phyloP scores from a whole-genome alignment of 1,139 yeast species.

The Pneumocystis canis region DNA sequence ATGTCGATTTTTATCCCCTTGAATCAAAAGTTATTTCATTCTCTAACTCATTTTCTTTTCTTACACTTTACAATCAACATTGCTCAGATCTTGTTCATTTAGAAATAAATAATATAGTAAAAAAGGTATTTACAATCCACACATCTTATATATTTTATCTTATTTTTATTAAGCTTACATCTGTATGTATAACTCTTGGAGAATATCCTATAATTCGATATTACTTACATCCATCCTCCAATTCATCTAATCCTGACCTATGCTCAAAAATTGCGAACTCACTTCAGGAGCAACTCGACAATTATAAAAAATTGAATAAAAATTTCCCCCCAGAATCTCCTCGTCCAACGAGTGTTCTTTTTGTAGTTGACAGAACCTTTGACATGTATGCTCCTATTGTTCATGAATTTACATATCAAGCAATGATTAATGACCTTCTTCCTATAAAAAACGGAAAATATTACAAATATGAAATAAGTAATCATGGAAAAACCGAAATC shows the following conservation, averaged over 20 bases:
- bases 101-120: slow-evolving; percentile 46
- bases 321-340: slow-evolving; percentile 45
- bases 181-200: slow-evolving; percentile 62
- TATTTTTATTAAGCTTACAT: slow-evolving; percentile 30
- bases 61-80: slow-evolving; percentile 53
- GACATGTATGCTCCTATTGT: slow-evolving; percentile 73
- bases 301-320: slow-evolving; percentile 52
- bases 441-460: slow-evolving; percentile 33
- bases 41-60: slow-evolving; percentile 40
- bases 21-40: slow-evolving; percentile 36
- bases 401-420: slow-evolving; percentile 89
- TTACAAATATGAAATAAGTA: slow-evolving; percentile 49
- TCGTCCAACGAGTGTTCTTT: slow-evolving; percentile 46
- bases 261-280: slow-evolving; percentile 61
- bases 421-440: slow-evolving; percentile 68
- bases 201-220: slow-evolving; percentile 80
- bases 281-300: slow-evolving; percentile 58
- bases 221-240: slow-evolving; percentile 38
- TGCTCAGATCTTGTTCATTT: slow-evolving; percentile 48
- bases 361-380: slow-evolving; percentile 68
- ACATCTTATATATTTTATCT: background rate
- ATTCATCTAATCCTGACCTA: slow-evolving; percentile 42
- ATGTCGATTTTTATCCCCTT: slow-evolving; percentile 33
- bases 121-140: slow-evolving; percentile 16
- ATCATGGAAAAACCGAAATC: slow-evolving; percentile 43